A percentile compares a stretch with the other conserved stretches of the same genome.
phyloP scores from a whole-genome alignment of 805 yeast genomes.

The Candida germanica region DNA sequence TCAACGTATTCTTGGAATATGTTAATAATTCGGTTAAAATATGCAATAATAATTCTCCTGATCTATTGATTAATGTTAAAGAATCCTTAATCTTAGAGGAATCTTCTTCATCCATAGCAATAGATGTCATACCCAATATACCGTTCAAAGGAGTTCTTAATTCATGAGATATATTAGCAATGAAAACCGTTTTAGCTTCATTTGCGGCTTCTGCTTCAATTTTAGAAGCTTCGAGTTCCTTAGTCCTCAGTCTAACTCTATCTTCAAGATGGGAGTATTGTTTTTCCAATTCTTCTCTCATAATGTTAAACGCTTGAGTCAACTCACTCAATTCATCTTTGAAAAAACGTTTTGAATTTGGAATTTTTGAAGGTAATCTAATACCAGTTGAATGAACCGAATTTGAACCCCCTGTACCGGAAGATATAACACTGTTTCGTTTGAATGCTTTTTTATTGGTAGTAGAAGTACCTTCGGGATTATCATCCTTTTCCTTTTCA shows the following conservation, averaged over 20 bases:
- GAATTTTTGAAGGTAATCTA: constrained; percentile 36
- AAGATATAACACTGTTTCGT: constrained; percentile 27
- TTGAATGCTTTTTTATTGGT: constrained; percentile 22
- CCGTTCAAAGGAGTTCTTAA: constrained; percentile 95
- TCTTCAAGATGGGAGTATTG: constrained; percentile 87
- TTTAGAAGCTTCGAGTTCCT: constrained; percentile 83
- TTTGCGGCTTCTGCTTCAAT: constrained; percentile 91
- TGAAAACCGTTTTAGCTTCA: constrained; percentile 77
- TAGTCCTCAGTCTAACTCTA: constrained; percentile 80
- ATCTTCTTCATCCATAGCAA: constrained; percentile 85
- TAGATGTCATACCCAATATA: constrained; percentile 91
- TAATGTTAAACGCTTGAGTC: constrained; percentile 83
- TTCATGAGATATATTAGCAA: constrained; percentile 48
- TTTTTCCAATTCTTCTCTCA: constrained; percentile 82
- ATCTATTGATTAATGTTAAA: constrained; percentile 77
- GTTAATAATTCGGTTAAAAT: constrained; percentile 87
- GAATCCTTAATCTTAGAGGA: constrained; percentile 65
- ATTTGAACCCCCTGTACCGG: constrained; percentile 26
- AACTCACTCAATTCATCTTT: constrained; percentile 86
- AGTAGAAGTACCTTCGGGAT: background rate
- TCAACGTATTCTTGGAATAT: constrained; percentile 87
- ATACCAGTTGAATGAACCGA: constrained; percentile 43
- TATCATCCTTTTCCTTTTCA: background rate
- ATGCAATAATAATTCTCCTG: constrained; percentile 87
- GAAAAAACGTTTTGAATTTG: constrained; percentile 45